These are phyloP conservation scores for Ascochyta fabae DNA, from an alignment of 2,329 filamentous ascomycete genomes.

Conservation along the genomic window DNA sequence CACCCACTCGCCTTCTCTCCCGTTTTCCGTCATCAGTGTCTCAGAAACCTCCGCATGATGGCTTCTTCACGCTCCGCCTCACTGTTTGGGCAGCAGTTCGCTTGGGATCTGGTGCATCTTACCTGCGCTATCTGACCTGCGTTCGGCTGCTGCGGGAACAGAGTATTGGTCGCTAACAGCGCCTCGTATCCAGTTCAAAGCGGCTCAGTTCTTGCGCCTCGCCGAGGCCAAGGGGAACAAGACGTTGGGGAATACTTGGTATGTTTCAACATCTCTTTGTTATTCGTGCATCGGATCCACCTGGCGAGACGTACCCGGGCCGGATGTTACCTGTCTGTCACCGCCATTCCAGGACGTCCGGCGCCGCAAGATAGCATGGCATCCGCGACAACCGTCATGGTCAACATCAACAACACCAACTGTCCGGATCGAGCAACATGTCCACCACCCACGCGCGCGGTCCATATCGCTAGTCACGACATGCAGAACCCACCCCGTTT, in stretches of 20 bases:
- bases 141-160: conserved; percentile 34
- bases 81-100: conserved; percentile 50
- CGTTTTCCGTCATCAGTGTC: conserved; percentile 8
- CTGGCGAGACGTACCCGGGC: conserved; percentile 29
- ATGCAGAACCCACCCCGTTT: conserved; percentile 32
- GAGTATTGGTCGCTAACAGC: conserved; percentile 28
- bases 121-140: conserved; percentile 5
- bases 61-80: conserved; percentile 39
- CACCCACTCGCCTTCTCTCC: conserved; percentile 19
- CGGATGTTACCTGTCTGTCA: conserved; percentile 19
- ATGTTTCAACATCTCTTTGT: conserved; percentile 43
- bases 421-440: conserved; percentile 27
- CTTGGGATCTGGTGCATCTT: conserved; percentile 5
- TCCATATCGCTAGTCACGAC: conserved; percentile 16
- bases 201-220: conserved; percentile 90
- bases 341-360: neutral
- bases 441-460: conserved; percentile 9
- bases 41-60: conserved; percentile 17
- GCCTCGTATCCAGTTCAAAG: conserved; percentile 67
- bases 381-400: conserved; percentile 18
- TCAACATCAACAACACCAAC: conserved; percentile 34
- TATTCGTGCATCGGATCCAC: conserved; percentile 13
- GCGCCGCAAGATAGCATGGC: neutral
- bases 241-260: conserved; percentile 94
- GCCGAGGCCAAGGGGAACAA: conserved; percentile 90